Evolutionary conservation across 108 stramenopile species (phyloP), one percentile per base, ranked within the genome.

Genomic region (Nitzschia sp.): DNA sequence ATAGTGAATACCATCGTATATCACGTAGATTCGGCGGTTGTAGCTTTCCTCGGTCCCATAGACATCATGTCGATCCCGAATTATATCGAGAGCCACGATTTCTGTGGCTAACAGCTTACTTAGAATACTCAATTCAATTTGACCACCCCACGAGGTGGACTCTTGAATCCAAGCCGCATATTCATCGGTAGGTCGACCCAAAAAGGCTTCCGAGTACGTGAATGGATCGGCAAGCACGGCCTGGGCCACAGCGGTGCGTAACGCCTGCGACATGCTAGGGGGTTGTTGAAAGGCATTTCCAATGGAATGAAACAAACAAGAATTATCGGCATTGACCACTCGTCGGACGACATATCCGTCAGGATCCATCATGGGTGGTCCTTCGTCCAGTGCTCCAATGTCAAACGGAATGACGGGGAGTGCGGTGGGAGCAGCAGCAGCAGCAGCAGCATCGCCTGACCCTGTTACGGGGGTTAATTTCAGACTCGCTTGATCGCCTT

Each of bases 271-370:
- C 31, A 17, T 32, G 57, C n/a, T 32, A 8, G 54, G 56, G 19
- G 70, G 29, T 15, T 45, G 30, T 30, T 48, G 35, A 27, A 46
- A 24, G 18, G 59, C 47, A 34, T 70, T 45, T 2, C 70, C 70
- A 15, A 70, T 61, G 11, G 47, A 31, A 26, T 70, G 57, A 38
- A 70, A 70, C 45, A 70, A 34, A n/a, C 70, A 70, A n/a, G 70
- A 70, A 53, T 70, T 70, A 59, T 70, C 70, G 58, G 70, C 59
- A 36, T 59, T 42, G 8, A 70, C 57, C 27, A 70, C 58, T 18
- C 70, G 58, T 53, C 59, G 33, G 2, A 70, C 59, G 1, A 70
- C 48, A 28, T 38, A 33, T 49, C 70, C 70, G 17, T 70, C 70
- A 17, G 70, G 70, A 51, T 70, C 70, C 4, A 47, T 5, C 2